Base-by-base conservation (phyloP, 192 early-diverging fungal genomes). In the Linderina pennispora region DNA sequence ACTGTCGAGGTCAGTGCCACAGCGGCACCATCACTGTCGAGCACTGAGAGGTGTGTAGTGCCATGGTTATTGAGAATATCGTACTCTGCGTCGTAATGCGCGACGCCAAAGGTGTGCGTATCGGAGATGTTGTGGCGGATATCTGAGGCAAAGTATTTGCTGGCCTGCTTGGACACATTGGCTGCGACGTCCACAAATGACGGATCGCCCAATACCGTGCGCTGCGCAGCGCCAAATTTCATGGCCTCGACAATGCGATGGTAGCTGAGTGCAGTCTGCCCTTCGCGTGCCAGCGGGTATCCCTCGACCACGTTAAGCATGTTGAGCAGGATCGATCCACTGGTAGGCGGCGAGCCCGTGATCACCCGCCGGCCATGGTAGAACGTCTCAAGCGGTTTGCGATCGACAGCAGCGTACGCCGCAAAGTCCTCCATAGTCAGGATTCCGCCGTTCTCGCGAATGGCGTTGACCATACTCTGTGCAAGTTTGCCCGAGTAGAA, bases 1-100 rank as follows among this genome's bases (percentile, higher is more conserved):
- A 90, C 76, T 0, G 95, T 98, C 20, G 87, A 89, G 1, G 91
- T 95, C 49, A 93, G 45, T 1, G 88, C 65, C n/a, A 91, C 91
- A 0, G 89, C 89, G 51, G 79, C 68, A 42, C 86, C 80, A 31
- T 87, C 60, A 16, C 66, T 50, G 63, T 85, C 83, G 6, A 98
- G 53, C 14, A 86, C 77, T 0, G 92, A 95, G 17, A 98, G 50
- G 65, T 95, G 92, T 21, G 89, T 92, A 5, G 94, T 98, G 14
- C 94, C 94, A 48, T 91, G 94, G 47, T 83, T 81, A 26, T 85
- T 81, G 9, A 79, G 66, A 10, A 81, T 62, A 16, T 86, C 85
- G 74, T 84, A 95, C 31, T 76, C 54, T 13, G 91, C 87, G 23
- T 83, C 73, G 64, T 98, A 98, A 62, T 93, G 83, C 6, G 58